Conservation (phyloP, 192 early-diverging fungal species). For the Linnemannia exigua region DNA sequence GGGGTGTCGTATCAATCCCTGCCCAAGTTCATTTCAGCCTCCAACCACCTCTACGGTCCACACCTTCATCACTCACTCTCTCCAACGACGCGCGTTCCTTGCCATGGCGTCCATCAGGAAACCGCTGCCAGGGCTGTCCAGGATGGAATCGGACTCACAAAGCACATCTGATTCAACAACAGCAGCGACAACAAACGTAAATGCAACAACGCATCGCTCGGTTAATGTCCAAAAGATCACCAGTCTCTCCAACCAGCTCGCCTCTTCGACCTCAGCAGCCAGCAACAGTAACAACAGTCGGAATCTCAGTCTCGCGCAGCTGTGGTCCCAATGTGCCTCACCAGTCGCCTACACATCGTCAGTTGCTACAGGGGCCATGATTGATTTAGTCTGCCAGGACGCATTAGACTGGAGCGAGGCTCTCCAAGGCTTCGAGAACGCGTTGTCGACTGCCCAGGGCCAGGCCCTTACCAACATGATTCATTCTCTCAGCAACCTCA, state of each 20-base stretch:
- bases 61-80: not conserved
- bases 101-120: slow-evolving; percentile 19
- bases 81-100: not conserved
- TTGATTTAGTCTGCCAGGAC: slow-evolving; percentile 24
- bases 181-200: not conserved
- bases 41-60: not conserved
- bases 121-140: not conserved
- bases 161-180: not conserved
- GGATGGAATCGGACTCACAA: not conserved
- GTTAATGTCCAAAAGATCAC: slow-evolving; percentile 44
- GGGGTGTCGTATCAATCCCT: not conserved
- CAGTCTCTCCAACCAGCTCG: slow-evolving; percentile 12
- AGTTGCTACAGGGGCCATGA: slow-evolving; percentile 27
- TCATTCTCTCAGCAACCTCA: slow-evolving; percentile 30
- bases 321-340: slow-evolving; percentile 50
- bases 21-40: no score
- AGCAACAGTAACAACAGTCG: slow-evolving; percentile 12
- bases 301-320: slow-evolving; percentile 36
- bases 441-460: slow-evolving; percentile 29
- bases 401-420: slow-evolving; percentile 42
- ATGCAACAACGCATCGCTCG: slow-evolving; percentile 27
- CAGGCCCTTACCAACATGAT: slow-evolving; percentile 40
- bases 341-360: slow-evolving; percentile 36
- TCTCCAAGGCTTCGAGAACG: slow-evolving; percentile 49
- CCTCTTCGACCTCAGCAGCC: not conserved